Conservation (phyloP, 148 eudicot genomes). For the Persicaria maculosa region DNA sequence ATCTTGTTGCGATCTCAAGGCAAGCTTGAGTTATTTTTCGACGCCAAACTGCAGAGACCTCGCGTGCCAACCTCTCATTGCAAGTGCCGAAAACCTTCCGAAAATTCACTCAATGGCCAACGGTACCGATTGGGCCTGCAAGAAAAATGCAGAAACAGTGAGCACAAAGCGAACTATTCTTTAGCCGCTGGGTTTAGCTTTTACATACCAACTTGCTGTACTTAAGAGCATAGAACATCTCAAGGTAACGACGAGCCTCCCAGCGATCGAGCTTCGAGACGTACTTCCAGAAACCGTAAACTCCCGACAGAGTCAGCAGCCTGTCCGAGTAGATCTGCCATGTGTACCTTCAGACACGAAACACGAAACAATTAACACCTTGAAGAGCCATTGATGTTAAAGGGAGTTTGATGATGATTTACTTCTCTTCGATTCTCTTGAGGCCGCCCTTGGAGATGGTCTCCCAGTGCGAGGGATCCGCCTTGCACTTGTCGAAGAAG, state of each 20-base stretch:
- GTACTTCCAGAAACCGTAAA: slow-evolving; percentile 96
- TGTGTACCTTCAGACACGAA: slow-evolving; percentile 50
- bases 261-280: slow-evolving; percentile 87
- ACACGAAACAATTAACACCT: not conserved
- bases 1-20: slow-evolving; percentile 26
- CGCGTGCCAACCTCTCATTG: not conserved
- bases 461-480: slow-evolving; percentile 83
- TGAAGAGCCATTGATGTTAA: not conserved
- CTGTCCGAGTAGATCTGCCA: slow-evolving; percentile 95
- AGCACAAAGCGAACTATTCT: too few relatives aligned
- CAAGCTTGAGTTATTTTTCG: slow-evolving; percentile 23
- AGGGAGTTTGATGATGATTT: slow-evolving; percentile 14
- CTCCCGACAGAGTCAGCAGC: slow-evolving; percentile 84
- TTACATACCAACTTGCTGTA: slow-evolving; percentile 67
- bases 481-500: slow-evolving; percentile 61
- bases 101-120: slow-evolving; percentile 35
- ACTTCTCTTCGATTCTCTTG: slow-evolving; percentile 85
- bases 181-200: not conserved
- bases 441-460: slow-evolving; percentile 73
- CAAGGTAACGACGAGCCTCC: slow-evolving; percentile 89
- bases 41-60: slow-evolving; percentile 1
- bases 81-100: not conserved
- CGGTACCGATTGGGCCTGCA: slow-evolving; percentile 89
- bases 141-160: not conserved
- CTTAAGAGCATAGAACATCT: slow-evolving; percentile 95